Percentiles rank a stretch among this genome's conserved stretches.
These are phyloP conservation scores for Anthostomella pinea DNA, from an alignment of 2,329 filamentous ascomycete genomes.

Conservation along the genomic window DNA sequence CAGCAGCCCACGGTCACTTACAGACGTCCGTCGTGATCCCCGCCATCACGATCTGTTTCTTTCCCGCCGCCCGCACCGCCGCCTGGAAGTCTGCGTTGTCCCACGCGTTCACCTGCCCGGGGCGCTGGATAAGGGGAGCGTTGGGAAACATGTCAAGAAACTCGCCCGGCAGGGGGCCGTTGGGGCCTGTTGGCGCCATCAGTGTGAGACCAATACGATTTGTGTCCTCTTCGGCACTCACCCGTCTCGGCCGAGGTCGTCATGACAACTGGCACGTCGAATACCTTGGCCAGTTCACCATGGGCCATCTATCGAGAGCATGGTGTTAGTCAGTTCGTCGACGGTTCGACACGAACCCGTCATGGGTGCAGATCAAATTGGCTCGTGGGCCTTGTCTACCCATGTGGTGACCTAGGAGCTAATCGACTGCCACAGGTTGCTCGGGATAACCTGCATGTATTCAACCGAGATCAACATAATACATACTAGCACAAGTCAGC, in stretches of 20 bases:
- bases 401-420: too few relatives aligned
- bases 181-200: constrained; percentile 51
- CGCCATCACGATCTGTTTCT: constrained; percentile 67
- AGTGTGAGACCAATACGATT: not conserved
- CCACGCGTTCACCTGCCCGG: constrained; percentile 75
- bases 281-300: constrained; percentile 62
- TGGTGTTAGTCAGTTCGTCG: too few relatives aligned
- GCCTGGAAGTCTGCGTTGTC: constrained; percentile 67
- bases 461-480: too few relatives aligned
- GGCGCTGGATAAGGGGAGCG: constrained; percentile 62
- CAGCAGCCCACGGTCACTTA: too few relatives aligned
- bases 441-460: too few relatives aligned
- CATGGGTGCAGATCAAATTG: too few relatives aligned
- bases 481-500: too few relatives aligned
- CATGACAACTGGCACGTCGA: constrained; percentile 66
- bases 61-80: constrained; percentile 62
- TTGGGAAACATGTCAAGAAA: constrained; percentile 66
- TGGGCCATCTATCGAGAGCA: too few relatives aligned
- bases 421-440: too few relatives aligned
- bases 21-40: constrained; percentile 76
- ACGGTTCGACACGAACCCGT: too few relatives aligned
- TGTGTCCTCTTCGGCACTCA: constrained; percentile 14
- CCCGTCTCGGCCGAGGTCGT: constrained; percentile 64
- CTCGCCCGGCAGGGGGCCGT: constrained; percentile 68
- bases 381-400: too few relatives aligned